These are phyloP conservation scores for Phialophora verrucosa DNA, from an alignment of 2,329 filamentous ascomycete species.

Conservation along the genomic window DNA sequence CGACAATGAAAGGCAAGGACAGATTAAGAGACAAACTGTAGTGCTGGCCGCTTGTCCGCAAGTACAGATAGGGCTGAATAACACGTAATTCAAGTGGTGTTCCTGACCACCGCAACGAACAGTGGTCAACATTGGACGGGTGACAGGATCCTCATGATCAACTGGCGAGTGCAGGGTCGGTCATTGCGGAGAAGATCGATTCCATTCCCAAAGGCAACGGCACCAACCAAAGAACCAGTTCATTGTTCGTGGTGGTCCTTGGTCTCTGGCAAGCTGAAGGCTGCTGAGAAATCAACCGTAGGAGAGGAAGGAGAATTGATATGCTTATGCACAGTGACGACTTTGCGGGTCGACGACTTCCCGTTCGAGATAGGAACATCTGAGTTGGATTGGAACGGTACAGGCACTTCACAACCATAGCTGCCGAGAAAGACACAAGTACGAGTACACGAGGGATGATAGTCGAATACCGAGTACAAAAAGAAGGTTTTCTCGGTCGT, in stretches of 20 bases:
- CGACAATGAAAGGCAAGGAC: conserved; percentile 20
- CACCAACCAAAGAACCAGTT: not conserved
- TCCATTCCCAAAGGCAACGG: not conserved
- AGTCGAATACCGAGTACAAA: not conserved
- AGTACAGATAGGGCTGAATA: conserved; percentile 23
- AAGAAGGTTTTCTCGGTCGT: not conserved
- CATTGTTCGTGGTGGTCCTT: not conserved
- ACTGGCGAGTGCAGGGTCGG: not conserved
- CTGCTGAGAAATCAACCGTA: conserved; percentile 25
- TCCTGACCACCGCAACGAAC: not conserved
- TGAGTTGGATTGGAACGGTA: not conserved
- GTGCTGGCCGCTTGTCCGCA: conserved; percentile 28
- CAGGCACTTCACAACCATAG: not conserved
- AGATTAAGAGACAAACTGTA: conserved; percentile 24
- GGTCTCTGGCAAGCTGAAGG: conserved; percentile 3
- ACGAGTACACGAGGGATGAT: not conserved
- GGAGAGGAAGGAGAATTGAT: conserved; percentile 9
- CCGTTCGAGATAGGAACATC: conserved; percentile 4
- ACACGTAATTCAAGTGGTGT: not conserved
- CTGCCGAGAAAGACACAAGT: not conserved
- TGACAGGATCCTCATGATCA: not conserved
- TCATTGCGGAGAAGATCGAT: not conserved
- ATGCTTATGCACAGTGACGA: conserved; percentile 21
- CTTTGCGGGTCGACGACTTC: conserved; percentile 1
- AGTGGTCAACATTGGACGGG: not conserved